phyloP scores from a whole-genome alignment of 306 rosid genomes.

The Macrotyloma uniflorum region DNA sequence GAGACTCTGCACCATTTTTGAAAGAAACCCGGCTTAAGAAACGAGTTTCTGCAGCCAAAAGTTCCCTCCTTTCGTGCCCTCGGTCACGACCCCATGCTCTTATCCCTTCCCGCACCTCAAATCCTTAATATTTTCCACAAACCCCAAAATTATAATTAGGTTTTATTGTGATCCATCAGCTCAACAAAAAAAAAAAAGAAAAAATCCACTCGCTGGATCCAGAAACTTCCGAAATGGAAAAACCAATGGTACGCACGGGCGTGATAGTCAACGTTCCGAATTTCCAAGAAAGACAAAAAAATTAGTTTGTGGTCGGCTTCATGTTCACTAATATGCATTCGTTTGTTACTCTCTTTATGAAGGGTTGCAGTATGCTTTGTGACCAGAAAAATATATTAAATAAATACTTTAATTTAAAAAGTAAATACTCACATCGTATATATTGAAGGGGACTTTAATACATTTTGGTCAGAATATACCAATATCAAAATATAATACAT shows the following conservation, averaged over 20 bases:
- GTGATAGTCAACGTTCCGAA: not conserved
- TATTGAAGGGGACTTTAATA: not conserved
- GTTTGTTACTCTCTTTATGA: not conserved
- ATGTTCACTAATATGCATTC: not conserved
- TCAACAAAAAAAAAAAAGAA: not conserved
- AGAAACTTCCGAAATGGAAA: constrained; percentile 39
- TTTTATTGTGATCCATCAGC: constrained; percentile 33
- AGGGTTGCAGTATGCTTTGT: not conserved
- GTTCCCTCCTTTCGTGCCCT: constrained; percentile 33
- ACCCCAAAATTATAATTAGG: not conserved
- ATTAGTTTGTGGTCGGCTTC: not conserved
- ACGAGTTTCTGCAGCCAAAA: constrained; percentile 32
- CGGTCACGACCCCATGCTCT: constrained; percentile 47
- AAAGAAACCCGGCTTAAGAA: constrained; percentile 16
- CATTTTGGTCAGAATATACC: not conserved
- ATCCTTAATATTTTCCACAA: constrained; percentile 31
- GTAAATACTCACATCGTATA: not conserved
- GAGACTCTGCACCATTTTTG: constrained; percentile 50
- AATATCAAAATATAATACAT: not conserved
- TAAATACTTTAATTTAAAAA: not conserved
- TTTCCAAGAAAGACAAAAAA: constrained; percentile 30
- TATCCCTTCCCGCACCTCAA: constrained; percentile 45
- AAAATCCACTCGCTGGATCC: constrained; percentile 15
- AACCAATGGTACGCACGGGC: constrained; percentile 35
- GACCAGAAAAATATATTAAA: not conserved